phyloP scores from a whole-genome alignment of 768 basidiomycete genomes.

The Rhodosporidiobolus sp. region DNA sequence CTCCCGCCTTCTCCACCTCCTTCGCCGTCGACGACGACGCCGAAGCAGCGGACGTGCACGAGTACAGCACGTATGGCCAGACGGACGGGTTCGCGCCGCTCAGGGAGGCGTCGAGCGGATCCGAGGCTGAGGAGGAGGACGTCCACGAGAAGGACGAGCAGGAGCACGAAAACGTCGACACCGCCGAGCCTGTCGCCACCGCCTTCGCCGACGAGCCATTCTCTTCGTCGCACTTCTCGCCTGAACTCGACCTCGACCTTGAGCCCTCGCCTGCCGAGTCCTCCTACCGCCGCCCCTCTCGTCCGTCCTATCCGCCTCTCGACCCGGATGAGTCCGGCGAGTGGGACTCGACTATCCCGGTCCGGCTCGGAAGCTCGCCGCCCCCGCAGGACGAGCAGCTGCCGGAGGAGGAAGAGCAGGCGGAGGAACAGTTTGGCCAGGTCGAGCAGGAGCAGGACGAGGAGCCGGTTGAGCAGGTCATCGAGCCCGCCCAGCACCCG shows the following conservation, averaged over 20 bases:
- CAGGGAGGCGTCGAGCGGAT: not conserved
- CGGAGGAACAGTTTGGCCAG: not conserved
- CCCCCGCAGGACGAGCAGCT: not conserved
- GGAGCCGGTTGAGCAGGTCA: too few relatives aligned
- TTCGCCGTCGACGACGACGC: not conserved
- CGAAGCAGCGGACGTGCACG: not conserved
- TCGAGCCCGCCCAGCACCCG: not conserved
- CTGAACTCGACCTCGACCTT: too few relatives aligned
- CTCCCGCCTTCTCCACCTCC: not conserved
- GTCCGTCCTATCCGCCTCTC: conserved; percentile 14
- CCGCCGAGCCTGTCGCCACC: too few relatives aligned
- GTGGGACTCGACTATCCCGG: conserved; percentile 8
- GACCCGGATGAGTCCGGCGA: conserved; percentile 22
- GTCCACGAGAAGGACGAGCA: not conserved
- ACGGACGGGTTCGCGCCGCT: conserved; percentile 1
- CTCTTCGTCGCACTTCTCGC: too few relatives aligned
- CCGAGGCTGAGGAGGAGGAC: not conserved
- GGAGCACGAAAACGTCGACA: too few relatives aligned
- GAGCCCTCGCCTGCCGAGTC: conserved; percentile 2
- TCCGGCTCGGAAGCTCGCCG: not conserved
- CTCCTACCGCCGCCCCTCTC: conserved; percentile 1
- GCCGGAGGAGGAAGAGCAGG: not conserved
- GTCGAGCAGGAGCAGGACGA: not conserved
- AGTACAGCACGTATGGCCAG: not conserved
- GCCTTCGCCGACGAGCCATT: too few relatives aligned